Base-by-base conservation (phyloP, 495 filamentous ascomycete genomes). In the Terfezia claveryi region DNA sequence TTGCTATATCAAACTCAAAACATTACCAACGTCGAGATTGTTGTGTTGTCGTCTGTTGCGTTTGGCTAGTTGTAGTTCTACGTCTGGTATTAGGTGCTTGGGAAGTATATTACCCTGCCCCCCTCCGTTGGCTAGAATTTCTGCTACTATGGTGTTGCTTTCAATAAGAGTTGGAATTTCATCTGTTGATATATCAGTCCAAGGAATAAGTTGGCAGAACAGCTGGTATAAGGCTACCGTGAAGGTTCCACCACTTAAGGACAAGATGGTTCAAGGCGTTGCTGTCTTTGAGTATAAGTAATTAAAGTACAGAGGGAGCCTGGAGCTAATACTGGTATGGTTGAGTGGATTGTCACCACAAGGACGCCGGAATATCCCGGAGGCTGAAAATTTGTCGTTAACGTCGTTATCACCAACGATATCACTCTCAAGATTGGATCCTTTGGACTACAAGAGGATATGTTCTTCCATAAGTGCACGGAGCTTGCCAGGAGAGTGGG, bases 381-480 rank as follows among this genome's bases (percentile, higher is more conserved):
- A 57, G 92, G 91, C 55, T 75, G 91, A 54, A 81, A 84, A 62
- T 96, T 96, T 69, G 75, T 98, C 66, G 84, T 98, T 58, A 81
- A 96, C 69, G 75, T 98, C 66, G 84, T 98, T 58, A 81, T 98
- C 54, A 86, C 91, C 75, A 98, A 98, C 74, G 91, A 98, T 66
- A 96, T 98, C 69, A 98, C 91, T 20, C 96, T 85, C 74, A 91
- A 91, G 74, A 98, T 96, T 62, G 91, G 91, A 62, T 94, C 86
- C 14, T 98, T 98, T 68, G 91, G 91, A 53, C 91, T 92, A 16
- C 78, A 78, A 68, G 91, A 98, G 72, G 91, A 98, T 68, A 83
- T 83, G 60, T 98, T 94, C 79, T 98, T 98, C 80, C 80, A 87
- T 73, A 95, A 95, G 76, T 98, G 91, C 70, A 94, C 91, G 11